Evolutionary conservation across 805 yeast genomes (phyloP), one percentile per base, ranked within the genome.

Genomic region (Yarrowia divulgata): DNA sequence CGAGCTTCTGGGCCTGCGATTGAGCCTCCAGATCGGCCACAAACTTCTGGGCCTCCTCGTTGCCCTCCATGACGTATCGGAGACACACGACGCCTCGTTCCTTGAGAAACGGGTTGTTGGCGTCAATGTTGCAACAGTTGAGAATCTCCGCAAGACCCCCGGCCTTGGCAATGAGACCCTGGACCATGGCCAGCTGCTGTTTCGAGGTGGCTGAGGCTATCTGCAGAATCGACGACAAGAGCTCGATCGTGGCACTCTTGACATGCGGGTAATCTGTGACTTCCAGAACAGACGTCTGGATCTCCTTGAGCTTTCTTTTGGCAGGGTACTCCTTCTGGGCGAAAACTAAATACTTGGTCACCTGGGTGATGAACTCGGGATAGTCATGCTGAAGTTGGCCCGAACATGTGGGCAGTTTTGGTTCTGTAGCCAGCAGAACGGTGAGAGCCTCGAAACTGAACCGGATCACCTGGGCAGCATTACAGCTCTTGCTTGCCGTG

Each of bases 21-120:
- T 85, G 82, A 0, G 97, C 97, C 76, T 94, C 98, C 70, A 94
- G 77, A 45, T 83, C 78, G 0, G 90, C 87, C 0, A 94, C 93
- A 76, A 93, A 87, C 0, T 84, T 81, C 78, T 94, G 98, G 76
- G 94, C 95, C 58, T 80, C 82, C 4, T 72, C 74, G 73, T 95
- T 95, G 10, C 84, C 82, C 32, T 85, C 84, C 16, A 94, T 78
- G 40, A 93, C 78, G 71, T 87, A 88, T 74, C 88, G 85, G 37
- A 95, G 76, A 74, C 97, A 91, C 8, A 94, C 79, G 42, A 95
- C 90, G 1, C 97, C 85, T 70, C 94, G 81, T 75, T 94, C 99
- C 72, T 91, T 75, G 69, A 80, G 73, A 67, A 50, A 70, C 0
- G 98, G 98, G 76, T 95, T 96, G 75, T 90, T 87, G 55, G 88